Conservation (phyloP, 805 yeast species). For the Candida manassasensis region DNA sequence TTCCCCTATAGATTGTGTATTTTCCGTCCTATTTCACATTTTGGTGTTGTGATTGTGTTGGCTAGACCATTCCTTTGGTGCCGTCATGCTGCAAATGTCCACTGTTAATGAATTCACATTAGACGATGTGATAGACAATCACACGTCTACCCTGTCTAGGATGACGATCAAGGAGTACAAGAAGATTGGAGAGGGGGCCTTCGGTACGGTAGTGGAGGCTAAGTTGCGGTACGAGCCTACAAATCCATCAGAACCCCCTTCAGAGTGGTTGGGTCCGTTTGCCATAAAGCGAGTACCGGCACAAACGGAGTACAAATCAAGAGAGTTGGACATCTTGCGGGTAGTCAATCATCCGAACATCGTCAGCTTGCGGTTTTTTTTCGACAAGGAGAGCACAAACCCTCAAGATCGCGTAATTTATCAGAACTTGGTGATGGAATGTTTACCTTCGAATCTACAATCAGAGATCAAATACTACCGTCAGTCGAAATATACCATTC, state of each 20-base stretch:
- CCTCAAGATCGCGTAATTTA: conserved; percentile 55
- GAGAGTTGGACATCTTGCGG: conserved; percentile 75
- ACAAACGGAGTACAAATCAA: conserved; percentile 77
- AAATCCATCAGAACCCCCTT: conserved; percentile 1
- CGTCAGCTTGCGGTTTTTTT: conserved; percentile 63
- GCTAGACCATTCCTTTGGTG: no score
- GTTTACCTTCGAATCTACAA: conserved; percentile 77
- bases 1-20: no score
- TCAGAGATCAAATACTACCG: conserved; percentile 68
- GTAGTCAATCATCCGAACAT: conserved; percentile 78
- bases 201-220: conserved; percentile 81
- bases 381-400: conserved; percentile 58
- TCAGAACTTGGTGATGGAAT: conserved; percentile 84
- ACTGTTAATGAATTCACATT: conserved; percentile 28
- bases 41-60: no score
- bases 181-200: conserved; percentile 81
- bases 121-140: conserved; percentile 53
- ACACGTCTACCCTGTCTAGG: conserved; percentile 45
- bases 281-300: conserved; percentile 85
- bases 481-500: conserved; percentile 55
- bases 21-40: no score
- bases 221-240: conserved; percentile 35
- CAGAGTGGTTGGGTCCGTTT: conserved; percentile 69
- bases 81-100: conserved; percentile 11
- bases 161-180: conserved; percentile 71